Conservation (phyloP, 345 rosid genomes). For the Jatropha curcas region DNA sequence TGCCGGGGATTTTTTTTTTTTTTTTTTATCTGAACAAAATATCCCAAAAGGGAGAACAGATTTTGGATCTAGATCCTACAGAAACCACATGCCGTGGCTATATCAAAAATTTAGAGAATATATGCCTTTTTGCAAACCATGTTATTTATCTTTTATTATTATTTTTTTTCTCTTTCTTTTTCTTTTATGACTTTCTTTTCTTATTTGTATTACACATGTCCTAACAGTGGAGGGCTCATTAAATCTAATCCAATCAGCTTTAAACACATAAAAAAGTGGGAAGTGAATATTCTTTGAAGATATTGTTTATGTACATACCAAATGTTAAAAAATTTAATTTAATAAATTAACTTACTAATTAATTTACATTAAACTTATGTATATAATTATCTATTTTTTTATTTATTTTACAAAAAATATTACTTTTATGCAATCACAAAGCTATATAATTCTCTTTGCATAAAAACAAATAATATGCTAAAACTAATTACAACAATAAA, state of each 20-base stretch:
- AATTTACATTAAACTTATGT: too few species aligned
- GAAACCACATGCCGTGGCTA: constrained; percentile 51
- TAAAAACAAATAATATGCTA: too few species aligned
- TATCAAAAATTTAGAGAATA: constrained; percentile 41
- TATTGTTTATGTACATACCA: constrained; percentile 1
- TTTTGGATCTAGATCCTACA: constrained; percentile 43
- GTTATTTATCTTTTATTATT: constrained; percentile 13
- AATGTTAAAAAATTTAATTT: too few species aligned
- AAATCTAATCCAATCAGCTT: constrained; percentile 14
- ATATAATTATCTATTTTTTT: too few species aligned
- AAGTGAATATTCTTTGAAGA: constrained; percentile 11
- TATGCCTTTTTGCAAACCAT: constrained; percentile 22
- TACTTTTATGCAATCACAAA: too few species aligned
- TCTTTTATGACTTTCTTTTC: background rate
- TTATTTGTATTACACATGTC: constrained; percentile 5
- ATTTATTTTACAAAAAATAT: too few species aligned
- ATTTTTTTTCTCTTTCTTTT: background rate
- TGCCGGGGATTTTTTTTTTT: constrained; percentile 2
- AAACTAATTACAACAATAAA: too few species aligned
- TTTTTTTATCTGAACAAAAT: background rate
- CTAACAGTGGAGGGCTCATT: background rate
- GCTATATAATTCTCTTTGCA: too few species aligned
- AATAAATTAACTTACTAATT: too few species aligned
- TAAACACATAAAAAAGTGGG: background rate
- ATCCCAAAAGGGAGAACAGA: constrained; percentile 30